A percentile compares a stretch with the other conserved stretches of the same genome.
phyloP scores from a whole-genome alignment of 208 protist genomes.

The Acanthamoeba sp. region DNA sequence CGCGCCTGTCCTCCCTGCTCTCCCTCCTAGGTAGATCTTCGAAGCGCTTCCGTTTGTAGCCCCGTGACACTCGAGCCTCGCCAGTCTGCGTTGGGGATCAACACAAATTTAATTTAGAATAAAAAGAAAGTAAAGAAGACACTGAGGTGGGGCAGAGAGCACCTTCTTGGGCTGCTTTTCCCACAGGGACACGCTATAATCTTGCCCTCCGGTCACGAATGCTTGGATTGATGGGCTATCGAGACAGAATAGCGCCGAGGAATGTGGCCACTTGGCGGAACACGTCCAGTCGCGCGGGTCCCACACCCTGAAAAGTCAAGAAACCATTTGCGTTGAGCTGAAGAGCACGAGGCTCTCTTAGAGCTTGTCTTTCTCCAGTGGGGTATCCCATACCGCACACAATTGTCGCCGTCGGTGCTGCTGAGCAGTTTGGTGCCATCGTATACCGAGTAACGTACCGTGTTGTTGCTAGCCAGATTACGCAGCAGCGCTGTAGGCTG shows the following conservation, averaged over 20 bases:
- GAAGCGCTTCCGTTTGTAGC: neutral
- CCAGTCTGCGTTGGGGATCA: too few relatives aligned
- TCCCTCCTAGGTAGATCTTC: neutral
- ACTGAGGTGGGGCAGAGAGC: too few relatives aligned
- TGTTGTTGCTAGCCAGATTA: neutral
- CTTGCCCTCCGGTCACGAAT: neutral
- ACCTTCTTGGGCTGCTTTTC: constrained; percentile 5
- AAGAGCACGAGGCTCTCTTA: too few relatives aligned
- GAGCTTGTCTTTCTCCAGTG: too few relatives aligned
- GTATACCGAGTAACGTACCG: neutral
- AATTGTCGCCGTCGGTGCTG: neutral
- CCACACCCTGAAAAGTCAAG: constrained; percentile 12
- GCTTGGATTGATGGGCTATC: neutral
- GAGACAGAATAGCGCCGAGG: neutral
- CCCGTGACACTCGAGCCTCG: too few relatives aligned
- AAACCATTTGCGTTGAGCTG: too few relatives aligned
- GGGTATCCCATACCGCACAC: neutral
- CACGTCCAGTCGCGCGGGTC: constrained; percentile 22
- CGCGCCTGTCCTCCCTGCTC: neutral
- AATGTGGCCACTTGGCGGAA: neutral
- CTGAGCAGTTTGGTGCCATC: constrained; percentile 6
- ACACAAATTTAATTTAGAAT: too few relatives aligned
- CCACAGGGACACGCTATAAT: constrained; percentile 14
- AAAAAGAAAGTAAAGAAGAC: too few relatives aligned
- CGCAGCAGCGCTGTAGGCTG: neutral